phyloP scores from a whole-genome alignment of 1,139 yeast species.

The Pichiaceae sp. region DNA sequence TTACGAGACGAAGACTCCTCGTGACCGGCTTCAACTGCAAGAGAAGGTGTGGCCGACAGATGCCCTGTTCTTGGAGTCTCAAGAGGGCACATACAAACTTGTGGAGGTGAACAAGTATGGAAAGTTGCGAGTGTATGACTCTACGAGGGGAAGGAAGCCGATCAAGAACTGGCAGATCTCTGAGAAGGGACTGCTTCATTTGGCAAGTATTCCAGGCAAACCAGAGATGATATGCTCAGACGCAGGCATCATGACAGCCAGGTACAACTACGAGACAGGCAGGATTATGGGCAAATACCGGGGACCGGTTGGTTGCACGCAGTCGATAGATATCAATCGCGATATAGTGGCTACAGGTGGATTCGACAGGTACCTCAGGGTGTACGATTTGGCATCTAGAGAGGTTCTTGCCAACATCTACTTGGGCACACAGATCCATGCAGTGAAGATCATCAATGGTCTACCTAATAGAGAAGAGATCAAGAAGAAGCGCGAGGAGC shows the following conservation, averaged over 20 bases:
- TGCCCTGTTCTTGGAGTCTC: conserved; percentile 33
- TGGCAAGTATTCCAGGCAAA: conserved; percentile 21
- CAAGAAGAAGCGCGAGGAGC: conserved; percentile 21
- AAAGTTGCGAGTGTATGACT: conserved; percentile 54
- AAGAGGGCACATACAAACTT: conserved; percentile 29
- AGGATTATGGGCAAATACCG: conserved; percentile 32
- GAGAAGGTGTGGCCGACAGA: conserved; percentile 61
- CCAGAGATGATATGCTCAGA: conserved; percentile 43
- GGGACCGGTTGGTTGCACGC: conserved; percentile 38
- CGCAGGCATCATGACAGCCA: conserved; percentile 45
- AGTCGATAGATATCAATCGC: conserved; percentile 16
- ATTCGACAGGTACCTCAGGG: conserved; percentile 76
- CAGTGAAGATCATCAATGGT: conserved; percentile 44
- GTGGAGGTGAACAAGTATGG: conserved; percentile 67
- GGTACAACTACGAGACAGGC: conserved; percentile 38
- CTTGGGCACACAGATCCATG: conserved; percentile 64
- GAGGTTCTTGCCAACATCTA: conserved; percentile 63
- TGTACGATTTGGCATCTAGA: conserved; percentile 53
- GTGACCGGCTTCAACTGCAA: conserved; percentile 53
- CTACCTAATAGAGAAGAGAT: conserved; percentile 16
- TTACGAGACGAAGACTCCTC: conserved; percentile 58
- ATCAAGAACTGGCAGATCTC: conserved; percentile 37
- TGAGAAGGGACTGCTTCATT: conserved; percentile 38
- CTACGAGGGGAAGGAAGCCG: conserved; percentile 55
- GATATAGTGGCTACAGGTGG: conserved; percentile 57